Conservation (phyloP, 2,329 filamentous ascomycete genomes). For the Claviceps paspali region DNA sequence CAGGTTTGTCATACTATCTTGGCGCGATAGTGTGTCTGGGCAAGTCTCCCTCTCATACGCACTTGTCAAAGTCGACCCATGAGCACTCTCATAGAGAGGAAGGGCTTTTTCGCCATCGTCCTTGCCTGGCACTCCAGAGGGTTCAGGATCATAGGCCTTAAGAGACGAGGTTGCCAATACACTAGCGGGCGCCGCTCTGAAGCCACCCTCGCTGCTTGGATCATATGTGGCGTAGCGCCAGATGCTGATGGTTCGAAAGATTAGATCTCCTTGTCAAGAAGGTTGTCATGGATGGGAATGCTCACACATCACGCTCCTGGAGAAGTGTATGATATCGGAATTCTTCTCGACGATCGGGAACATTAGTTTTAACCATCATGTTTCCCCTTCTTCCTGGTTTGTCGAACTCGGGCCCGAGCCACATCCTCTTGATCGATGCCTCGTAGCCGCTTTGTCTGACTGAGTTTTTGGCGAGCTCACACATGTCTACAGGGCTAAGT, state of each 20-base stretch:
- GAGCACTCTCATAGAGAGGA: not conserved
- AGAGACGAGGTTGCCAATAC: not conserved
- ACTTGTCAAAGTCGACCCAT: not conserved
- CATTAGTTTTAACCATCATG: conserved; percentile 88
- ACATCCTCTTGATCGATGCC: conserved; percentile 72
- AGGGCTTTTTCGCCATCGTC: not conserved
- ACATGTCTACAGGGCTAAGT: conserved; percentile 94
- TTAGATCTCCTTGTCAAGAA: not conserved
- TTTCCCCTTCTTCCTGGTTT: conserved; percentile 73
- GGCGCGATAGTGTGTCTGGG: conserved; percentile 22
- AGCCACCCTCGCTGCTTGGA: conserved; percentile 10
- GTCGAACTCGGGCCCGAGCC: conserved; percentile 69
- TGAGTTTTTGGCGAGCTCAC: conserved; percentile 90
- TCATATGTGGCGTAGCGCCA: conserved; percentile 27
- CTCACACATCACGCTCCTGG: conserved; percentile 74
- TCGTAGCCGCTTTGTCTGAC: conserved; percentile 94
- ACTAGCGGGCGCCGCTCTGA: conserved; percentile 1
- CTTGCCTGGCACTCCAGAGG: not conserved
- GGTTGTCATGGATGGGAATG: conserved; percentile 9
- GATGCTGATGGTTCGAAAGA: conserved; percentile 16
- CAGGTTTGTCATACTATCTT: conserved; percentile 25
- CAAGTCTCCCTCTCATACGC: not conserved
- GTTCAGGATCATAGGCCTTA: not conserved
- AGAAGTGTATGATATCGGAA: conserved; percentile 77
- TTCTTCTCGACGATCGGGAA: conserved; percentile 80